Evolutionary conservation across 179 eudicot genomes (phyloP).

Genomic region (Silene noctiflora): DNA sequence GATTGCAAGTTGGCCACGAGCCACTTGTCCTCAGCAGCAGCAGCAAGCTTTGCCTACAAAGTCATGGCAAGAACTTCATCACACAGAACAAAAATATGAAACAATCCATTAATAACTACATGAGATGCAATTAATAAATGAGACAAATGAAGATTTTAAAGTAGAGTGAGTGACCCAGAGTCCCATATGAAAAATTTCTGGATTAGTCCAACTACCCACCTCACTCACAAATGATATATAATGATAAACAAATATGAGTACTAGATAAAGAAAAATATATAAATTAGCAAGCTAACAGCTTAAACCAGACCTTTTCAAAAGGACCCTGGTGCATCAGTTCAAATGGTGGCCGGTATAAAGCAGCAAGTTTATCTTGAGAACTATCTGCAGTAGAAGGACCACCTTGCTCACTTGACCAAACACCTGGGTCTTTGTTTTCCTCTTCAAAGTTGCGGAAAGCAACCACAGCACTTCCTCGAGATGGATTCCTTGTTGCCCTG

Average conservation of each 20-base stretch:
- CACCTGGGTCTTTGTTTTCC: constrained; percentile 69
- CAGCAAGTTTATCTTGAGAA: constrained; percentile 84
- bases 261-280: background rate
- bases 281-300: background rate
- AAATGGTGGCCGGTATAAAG: constrained; percentile 93
- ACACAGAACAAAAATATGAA: background rate
- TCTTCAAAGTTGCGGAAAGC: constrained; percentile 94
- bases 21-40: constrained; percentile 75
- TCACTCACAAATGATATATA: background rate
- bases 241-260: background rate
- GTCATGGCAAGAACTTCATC: constrained; percentile 12
- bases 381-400: constrained; percentile 59
- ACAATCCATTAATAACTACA: background rate
- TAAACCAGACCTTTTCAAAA: constrained; percentile 74
- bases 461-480: constrained; percentile 56
- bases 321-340: constrained; percentile 79
- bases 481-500: constrained; percentile 48
- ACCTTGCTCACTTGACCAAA: constrained; percentile 79
- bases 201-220: background rate
- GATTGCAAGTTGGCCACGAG: constrained; percentile 89
- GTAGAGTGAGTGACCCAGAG: background rate
- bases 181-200: background rate
- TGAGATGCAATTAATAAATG: background rate
- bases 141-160: background rate
- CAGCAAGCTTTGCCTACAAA: constrained; percentile 79